These are phyloP conservation scores for Epichloe brachyelytri DNA, from an alignment of 2,329 filamentous ascomycete species.

Conservation along the genomic window DNA sequence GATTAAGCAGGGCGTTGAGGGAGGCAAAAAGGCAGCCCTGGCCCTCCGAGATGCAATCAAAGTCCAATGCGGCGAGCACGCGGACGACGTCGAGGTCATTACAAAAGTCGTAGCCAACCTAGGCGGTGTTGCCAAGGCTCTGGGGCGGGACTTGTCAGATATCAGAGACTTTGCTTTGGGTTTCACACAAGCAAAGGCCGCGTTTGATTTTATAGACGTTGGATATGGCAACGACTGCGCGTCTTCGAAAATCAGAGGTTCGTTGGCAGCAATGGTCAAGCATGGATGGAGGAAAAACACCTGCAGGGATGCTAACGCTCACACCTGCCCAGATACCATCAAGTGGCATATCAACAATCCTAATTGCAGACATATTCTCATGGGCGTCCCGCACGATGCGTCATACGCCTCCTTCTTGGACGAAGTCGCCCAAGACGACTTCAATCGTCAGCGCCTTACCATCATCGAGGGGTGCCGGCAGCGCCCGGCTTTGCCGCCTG, in stretches of 20 bases:
- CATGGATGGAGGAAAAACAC: background rate
- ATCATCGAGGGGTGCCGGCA: constrained; percentile 41
- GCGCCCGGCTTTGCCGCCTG: constrained; percentile 36
- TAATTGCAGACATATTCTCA: constrained; percentile 48
- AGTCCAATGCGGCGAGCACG: constrained; percentile 30
- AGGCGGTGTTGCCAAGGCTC: constrained; percentile 32
- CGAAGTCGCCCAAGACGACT: constrained; percentile 35
- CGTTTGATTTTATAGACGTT: constrained; percentile 53
- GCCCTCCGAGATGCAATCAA: constrained; percentile 35
- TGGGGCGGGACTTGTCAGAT: constrained; percentile 34
- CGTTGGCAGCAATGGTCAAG: background rate
- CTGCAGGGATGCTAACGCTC: background rate
- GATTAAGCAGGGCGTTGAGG: constrained; percentile 40
- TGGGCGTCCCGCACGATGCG: constrained; percentile 50
- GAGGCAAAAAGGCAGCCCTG: constrained; percentile 39
- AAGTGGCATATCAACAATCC: constrained; percentile 45
- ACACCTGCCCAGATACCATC: constrained; percentile 28
- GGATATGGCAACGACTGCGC: constrained; percentile 45
- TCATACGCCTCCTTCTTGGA: constrained; percentile 48
- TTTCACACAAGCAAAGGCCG: constrained; percentile 45
- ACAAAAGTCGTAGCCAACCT: constrained; percentile 45
- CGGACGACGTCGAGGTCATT: constrained; percentile 38
- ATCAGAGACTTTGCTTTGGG: constrained; percentile 45
- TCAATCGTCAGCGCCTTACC: constrained; percentile 30
- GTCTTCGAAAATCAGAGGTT: constrained; percentile 48